phyloP scores from a whole-genome alignment of 768 basidiomycete species.

The Russula sp. region DNA sequence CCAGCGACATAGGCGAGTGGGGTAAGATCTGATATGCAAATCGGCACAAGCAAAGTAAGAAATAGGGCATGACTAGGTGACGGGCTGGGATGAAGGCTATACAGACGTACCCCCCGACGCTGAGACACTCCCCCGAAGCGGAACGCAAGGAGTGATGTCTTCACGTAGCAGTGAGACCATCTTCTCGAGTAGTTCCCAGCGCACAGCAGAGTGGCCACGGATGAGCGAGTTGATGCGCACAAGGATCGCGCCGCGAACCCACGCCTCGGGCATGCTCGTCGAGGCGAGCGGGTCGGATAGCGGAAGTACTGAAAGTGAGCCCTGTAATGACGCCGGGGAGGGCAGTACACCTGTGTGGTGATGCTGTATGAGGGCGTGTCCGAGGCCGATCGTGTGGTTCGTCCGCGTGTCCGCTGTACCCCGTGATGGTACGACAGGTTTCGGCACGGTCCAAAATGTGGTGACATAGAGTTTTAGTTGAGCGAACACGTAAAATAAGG shows the following conservation, averaged over 20 bases:
- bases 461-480: background rate
- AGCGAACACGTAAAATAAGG: background rate
- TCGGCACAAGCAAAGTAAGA: constrained; percentile 3
- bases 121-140: constrained; percentile 79
- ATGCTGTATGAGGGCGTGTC: constrained; percentile 75
- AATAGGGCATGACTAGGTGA: background rate
- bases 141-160: constrained; percentile 78
- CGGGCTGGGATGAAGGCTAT: background rate
- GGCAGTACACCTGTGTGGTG: constrained; percentile 75
- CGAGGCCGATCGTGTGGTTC: constrained; percentile 66
- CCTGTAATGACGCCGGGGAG: constrained; percentile 35
- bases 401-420: constrained; percentile 79
- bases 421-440: background rate
- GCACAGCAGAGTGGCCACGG: constrained; percentile 83
- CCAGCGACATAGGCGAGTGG: constrained; percentile 48
- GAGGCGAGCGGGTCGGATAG: constrained; percentile 65
- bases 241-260: constrained; percentile 87
- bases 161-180: constrained; percentile 69
- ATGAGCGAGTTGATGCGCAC: constrained; percentile 88
- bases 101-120: constrained; percentile 66
- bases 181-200: constrained; percentile 74
- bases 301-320: constrained; percentile 56
- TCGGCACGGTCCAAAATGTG: background rate
- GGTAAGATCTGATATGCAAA: constrained; percentile 26
- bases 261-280: constrained; percentile 76